phyloP scores from a whole-genome alignment of 371 early-diverging fungal genomes.

The Apophysomyces sp. region DNA sequence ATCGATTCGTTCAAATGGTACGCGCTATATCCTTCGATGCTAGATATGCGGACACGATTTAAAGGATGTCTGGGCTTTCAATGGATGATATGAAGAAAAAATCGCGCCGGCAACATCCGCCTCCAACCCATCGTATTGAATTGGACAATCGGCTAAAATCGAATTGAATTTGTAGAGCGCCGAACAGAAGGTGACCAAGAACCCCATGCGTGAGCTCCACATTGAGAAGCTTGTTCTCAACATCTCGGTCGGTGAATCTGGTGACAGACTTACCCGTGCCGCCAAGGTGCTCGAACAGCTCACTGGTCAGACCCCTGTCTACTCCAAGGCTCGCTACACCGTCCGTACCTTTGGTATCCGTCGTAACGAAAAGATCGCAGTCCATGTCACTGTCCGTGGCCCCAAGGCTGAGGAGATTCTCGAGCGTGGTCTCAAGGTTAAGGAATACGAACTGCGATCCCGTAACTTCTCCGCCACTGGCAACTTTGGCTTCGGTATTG shows the following conservation, averaged over 20 bases:
- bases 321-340: slow-evolving; percentile 99
- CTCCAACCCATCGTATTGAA: neutral
- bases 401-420: slow-evolving; percentile 87
- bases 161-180: no score
- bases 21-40: neutral
- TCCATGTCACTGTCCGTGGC: slow-evolving; percentile 99
- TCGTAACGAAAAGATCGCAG: slow-evolving; percentile 99
- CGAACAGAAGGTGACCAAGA: slow-evolving; percentile 65
- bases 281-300: slow-evolving; percentile 99
- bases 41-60: neutral
- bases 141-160: no score
- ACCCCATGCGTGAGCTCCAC: slow-evolving; percentile 97
- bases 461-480: slow-evolving; percentile 98
- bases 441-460: slow-evolving; percentile 98
- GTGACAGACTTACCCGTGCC: slow-evolving; percentile 99
- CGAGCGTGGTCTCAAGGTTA: slow-evolving; percentile 99
- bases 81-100: neutral
- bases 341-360: slow-evolving; percentile 99
- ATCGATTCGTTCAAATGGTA: neutral
- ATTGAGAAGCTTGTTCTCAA: slow-evolving; percentile 99
- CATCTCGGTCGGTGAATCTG: slow-evolving; percentile 99
- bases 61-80: neutral
- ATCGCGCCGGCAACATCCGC: neutral
- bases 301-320: slow-evolving; percentile 99
- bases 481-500: slow-evolving; percentile 99